Conservation (phyloP, 106 monocot genomes). For the Amphibolis antarctica region DNA sequence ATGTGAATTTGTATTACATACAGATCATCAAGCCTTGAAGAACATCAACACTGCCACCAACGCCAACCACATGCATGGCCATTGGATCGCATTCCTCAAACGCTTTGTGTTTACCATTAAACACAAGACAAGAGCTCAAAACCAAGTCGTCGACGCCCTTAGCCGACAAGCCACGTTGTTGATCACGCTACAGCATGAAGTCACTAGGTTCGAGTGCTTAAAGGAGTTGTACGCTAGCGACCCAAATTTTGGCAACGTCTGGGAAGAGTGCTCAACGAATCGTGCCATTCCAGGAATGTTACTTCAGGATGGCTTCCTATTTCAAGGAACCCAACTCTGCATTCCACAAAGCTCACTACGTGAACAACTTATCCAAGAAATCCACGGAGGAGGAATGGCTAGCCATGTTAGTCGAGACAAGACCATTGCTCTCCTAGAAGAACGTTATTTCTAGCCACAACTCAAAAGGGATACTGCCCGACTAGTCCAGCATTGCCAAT, state of each 20-base stretch:
- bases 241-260: neutral
- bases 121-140: slow-evolving; percentile 3
- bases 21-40: slow-evolving; percentile 11
- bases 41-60: neutral
- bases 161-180: neutral
- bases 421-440: neutral
- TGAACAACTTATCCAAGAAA: neutral
- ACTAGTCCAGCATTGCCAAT: neutral
- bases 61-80: slow-evolving; percentile 1
- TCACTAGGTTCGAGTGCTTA: neutral
- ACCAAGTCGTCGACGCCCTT: slow-evolving; percentile 14
- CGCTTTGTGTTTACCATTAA: slow-evolving; percentile 10
- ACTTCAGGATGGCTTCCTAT: neutral
- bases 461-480: neutral
- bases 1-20: slow-evolving; percentile 8
- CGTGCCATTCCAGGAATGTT: neutral
- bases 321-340: neutral
- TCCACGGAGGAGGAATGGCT: neutral
- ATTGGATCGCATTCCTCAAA: slow-evolving; percentile 9
- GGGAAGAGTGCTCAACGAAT: neutral
- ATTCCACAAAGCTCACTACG: neutral
- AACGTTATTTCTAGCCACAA: neutral
- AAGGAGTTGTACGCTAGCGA: neutral
- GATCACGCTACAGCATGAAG: neutral
- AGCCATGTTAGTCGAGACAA: neutral